These are phyloP conservation scores for Hericium rajendrae DNA, from an alignment of 768 basidiomycete species.

Conservation along the genomic window DNA sequence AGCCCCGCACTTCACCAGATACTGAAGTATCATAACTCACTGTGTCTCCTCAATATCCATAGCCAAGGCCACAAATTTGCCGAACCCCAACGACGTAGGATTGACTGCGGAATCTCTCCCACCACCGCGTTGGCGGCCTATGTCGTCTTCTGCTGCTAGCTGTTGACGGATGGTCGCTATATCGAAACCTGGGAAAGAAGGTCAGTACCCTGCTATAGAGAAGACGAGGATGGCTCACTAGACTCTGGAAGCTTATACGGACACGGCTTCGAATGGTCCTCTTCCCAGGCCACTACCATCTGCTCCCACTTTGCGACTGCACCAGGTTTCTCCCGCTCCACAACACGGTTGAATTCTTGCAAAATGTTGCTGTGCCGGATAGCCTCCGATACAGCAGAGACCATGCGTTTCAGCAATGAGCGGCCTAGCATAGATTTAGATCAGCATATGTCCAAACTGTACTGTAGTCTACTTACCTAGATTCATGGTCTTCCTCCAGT, in stretches of 20 bases:
- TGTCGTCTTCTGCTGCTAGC: not conserved
- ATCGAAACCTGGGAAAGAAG: not conserved
- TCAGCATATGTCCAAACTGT: too few relatives aligned
- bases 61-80: not conserved
- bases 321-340: not conserved
- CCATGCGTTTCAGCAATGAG: not conserved
- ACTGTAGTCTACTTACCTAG: too few relatives aligned
- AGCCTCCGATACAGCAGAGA: not conserved
- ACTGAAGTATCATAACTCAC: not conserved
- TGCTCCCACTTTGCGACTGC: not conserved
- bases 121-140: not conserved
- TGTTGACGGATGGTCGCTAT: not conserved
- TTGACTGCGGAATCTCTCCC: not conserved
- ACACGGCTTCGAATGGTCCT: not conserved
- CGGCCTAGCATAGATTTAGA: too few relatives aligned
- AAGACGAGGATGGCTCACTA: not conserved
- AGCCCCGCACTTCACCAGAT: not conserved
- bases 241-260: not conserved
- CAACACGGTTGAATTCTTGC: not conserved
- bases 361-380: not conserved
- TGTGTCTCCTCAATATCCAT: not conserved
- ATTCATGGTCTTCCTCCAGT: too few relatives aligned
- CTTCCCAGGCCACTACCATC: slow-evolving; percentile 3
- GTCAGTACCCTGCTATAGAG: not conserved
- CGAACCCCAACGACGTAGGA: not conserved